Evolutionary conservation across 2,329 filamentous ascomycete genomes (phyloP), one percentile per base, ranked within the genome.

Genomic region (Pyrenophora tritici-repentis): DNA sequence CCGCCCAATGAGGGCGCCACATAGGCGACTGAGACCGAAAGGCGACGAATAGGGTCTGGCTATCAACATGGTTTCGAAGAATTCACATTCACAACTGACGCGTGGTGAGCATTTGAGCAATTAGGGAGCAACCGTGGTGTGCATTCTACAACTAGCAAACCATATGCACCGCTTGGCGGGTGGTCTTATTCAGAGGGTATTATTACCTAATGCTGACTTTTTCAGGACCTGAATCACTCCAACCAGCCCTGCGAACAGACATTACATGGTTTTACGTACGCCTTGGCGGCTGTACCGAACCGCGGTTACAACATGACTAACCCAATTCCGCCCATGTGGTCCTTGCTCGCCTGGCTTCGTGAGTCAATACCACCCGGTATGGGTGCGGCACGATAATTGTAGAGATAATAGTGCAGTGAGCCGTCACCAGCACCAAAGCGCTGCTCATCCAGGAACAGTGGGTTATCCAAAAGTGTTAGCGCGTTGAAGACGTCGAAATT

Each of bases 401-500:
- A 99, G 26, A 99, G 80, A 75, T 99, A 99, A 77, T 92, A 99
- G 75, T 99, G 91, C 64, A 99, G 80, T 73, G 94, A 91, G 39
- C 94, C 94, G 72, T 99, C 94, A 26, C 94, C 94, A 4, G 89
- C 87, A 37, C 93, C 94, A 67, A 97, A 99, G 75, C 96, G 96
- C 70, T 97, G 90, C 62, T 97, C 83, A 70, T 93, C 87, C 5
- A 99, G 81, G 83, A 99, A 97, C 16, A 97, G 82, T 0, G 86
- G 88, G 73, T 99, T 99, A 75, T 99, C 93, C 76, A 96, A 87
- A 33, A 97, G 81, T 0, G 92, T 96, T 47, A 99, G 82, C 0
- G 91, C 93, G 69, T 99, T 99, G 81, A 97, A 95, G 51, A 99
- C 94, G 72, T 99, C 94, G 68, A 97, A 97, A 60, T 88, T 86